Percentiles rank a stretch among this genome's conserved stretches.
Evolutionary conservation across 805 yeast species (phyloP).

Genomic region (Pichia exigua): DNA sequence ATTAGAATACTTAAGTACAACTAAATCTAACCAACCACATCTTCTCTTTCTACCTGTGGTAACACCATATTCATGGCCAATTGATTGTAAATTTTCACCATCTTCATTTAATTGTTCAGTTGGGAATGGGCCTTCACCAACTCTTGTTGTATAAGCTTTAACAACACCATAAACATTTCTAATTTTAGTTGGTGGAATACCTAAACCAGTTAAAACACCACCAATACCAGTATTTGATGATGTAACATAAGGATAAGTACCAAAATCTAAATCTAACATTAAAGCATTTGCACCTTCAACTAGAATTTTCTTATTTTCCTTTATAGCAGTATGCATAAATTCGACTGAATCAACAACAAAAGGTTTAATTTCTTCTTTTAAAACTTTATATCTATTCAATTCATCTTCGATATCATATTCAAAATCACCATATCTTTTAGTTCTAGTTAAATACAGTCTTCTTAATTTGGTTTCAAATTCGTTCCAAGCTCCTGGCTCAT

Average conservation of each 20-base stretch:
- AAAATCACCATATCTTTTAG: constrained; percentile 86
- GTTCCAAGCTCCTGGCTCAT: constrained; percentile 87
- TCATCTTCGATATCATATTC: constrained; percentile 81
- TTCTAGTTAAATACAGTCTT: constrained; percentile 73
- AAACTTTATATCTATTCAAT: constrained; percentile 64
- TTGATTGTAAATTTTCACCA: constrained; percentile 81
- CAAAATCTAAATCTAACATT: constrained; percentile 95
- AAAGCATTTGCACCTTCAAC: constrained; percentile 98
- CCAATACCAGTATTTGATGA: constrained; percentile 95
- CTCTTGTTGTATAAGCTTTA: constrained; percentile 97
- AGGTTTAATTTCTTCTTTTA: constrained; percentile 71
- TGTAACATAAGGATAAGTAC: constrained; percentile 96
- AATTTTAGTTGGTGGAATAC: constrained; percentile 85
- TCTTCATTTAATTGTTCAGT: constrained; percentile 85
- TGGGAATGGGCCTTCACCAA: constrained; percentile 99
- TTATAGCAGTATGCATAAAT: constrained; percentile 72
- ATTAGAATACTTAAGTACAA: constrained; percentile 85
- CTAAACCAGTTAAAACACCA: constrained; percentile 95
- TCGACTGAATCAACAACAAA: constrained; percentile 90
- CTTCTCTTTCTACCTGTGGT: constrained; percentile 98
- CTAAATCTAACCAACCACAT: constrained; percentile 98
- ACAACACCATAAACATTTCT: constrained; percentile 89
- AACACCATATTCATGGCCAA: constrained; percentile 96
- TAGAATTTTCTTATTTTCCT: constrained; percentile 72
- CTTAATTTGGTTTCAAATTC: constrained; percentile 75